phyloP scores from a whole-genome alignment of 306 rosid genomes.

The Glycyrrhiza uralensis region DNA sequence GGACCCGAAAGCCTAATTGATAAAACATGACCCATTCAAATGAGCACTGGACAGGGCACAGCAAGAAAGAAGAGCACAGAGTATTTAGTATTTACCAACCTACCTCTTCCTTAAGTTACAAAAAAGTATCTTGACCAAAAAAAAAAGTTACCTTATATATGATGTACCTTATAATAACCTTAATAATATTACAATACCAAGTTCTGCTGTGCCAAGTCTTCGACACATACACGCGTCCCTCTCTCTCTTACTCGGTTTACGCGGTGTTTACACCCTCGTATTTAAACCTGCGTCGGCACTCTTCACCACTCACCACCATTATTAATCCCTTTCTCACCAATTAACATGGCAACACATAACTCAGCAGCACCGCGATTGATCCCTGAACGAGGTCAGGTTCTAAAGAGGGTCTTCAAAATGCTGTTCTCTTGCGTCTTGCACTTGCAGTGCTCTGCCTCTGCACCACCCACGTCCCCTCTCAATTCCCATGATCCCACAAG shows the following conservation, averaged over 20 bases:
- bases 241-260: slow-evolving; percentile 24
- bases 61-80: neutral
- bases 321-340: neutral
- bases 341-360: neutral
- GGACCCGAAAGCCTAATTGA: neutral
- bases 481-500: neutral
- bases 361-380: slow-evolving; percentile 15
- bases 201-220: no score
- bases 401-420: slow-evolving; percentile 22
- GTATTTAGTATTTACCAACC: neutral
- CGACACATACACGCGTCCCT: neutral
- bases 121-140: no score
- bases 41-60: neutral
- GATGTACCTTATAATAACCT: no score
- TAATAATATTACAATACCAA: no score
- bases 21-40: neutral
- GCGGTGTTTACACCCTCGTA: neutral
- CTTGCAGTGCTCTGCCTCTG: neutral
- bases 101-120: neutral
- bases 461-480: neutral
- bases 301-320: neutral
- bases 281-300: slow-evolving; percentile 35
- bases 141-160: no score
- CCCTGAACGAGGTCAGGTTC: slow-evolving; percentile 26
- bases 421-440: neutral